phyloP scores from a whole-genome alignment of 2,329 filamentous ascomycete genomes.

The Fulvia fulva region DNA sequence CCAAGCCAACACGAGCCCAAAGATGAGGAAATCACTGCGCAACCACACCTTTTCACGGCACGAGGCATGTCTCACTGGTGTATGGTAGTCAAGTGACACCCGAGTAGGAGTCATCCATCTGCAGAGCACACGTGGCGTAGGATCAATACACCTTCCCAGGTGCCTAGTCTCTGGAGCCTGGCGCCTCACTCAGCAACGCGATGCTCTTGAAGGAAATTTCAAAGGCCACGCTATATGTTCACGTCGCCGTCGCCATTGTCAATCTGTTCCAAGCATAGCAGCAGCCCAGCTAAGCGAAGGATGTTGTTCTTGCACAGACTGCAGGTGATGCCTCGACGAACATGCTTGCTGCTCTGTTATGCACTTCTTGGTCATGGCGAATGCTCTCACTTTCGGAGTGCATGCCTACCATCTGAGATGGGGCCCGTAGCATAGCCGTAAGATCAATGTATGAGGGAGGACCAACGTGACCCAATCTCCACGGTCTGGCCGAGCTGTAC shows the following conservation, averaged over 20 bases:
- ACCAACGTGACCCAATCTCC: background rate
- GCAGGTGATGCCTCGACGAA: background rate
- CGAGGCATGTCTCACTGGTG: background rate
- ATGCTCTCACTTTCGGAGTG: too few species aligned
- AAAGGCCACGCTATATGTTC: background rate
- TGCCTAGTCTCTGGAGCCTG: background rate
- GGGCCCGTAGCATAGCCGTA: background rate
- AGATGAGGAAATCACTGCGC: background rate
- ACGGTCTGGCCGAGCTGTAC: background rate
- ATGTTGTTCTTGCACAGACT: background rate
- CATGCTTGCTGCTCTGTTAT: background rate
- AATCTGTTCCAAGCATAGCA: background rate
- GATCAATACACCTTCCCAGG: background rate
- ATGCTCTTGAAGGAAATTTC: background rate
- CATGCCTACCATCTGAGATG: background rate
- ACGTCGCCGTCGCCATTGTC: background rate
- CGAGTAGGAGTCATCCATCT: background rate
- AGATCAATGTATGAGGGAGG: background rate
- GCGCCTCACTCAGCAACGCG: background rate
- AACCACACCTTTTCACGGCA: background rate
- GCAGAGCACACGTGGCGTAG: background rate
- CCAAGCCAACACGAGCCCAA: background rate
- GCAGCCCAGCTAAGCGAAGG: background rate
- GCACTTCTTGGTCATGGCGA: too few species aligned
- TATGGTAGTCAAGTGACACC: background rate